Evolutionary conservation across 495 filamentous ascomycete genomes (phyloP).

Genomic region (Antarctomyces pellizariae): DNA sequence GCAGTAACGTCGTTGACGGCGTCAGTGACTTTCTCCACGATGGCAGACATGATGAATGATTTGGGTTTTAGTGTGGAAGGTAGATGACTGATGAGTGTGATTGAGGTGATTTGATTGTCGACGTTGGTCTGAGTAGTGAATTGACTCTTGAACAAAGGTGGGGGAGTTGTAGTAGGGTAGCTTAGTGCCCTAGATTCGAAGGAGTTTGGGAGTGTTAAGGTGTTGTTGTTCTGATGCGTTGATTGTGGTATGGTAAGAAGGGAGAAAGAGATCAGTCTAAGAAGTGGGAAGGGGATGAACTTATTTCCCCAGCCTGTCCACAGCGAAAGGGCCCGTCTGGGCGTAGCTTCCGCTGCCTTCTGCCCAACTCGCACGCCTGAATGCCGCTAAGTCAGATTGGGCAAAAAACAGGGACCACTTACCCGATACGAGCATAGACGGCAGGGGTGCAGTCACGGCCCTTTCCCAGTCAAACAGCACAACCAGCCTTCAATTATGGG

Average conservation of each 20-base stretch:
- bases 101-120: constrained; percentile 8
- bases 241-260: constrained; percentile 11
- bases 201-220: constrained; percentile 8
- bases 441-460: too few relatives aligned
- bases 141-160: constrained; percentile 31
- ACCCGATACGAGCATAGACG: too few relatives aligned
- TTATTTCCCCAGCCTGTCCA: too few relatives aligned
- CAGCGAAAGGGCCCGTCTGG: too few relatives aligned
- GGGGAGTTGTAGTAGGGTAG: constrained; percentile 54
- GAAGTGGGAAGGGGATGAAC: constrained; percentile 2
- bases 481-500: too few relatives aligned
- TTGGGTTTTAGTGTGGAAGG: constrained; percentile 13
- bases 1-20: constrained; percentile 66
- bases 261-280: constrained; percentile 10
- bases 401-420: too few relatives aligned
- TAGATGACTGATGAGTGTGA: constrained; percentile 6
- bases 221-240: constrained; percentile 11
- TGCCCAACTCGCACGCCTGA: too few relatives aligned
- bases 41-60: constrained; percentile 31
- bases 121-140: constrained; percentile 23
- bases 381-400: too few relatives aligned
- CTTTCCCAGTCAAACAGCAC: too few relatives aligned
- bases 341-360: too few relatives aligned
- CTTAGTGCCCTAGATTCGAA: constrained; percentile 67
- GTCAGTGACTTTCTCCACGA: constrained; percentile 36